Base-by-base conservation (phyloP, 495 filamentous ascomycete genomes). In the Aspergillus avenaceus region DNA sequence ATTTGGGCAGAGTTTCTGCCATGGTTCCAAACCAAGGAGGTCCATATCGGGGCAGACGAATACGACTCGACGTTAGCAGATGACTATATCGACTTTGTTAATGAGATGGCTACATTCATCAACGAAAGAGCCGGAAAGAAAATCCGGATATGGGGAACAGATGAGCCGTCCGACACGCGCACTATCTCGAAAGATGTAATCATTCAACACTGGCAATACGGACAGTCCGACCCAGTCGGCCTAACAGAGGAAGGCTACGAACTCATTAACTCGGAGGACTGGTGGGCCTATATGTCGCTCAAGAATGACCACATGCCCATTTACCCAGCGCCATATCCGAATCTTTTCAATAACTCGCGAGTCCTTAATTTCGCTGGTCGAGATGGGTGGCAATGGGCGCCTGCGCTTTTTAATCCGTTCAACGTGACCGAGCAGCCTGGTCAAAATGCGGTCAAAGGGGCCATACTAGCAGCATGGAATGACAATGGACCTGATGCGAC, bases 171-270 rank as follows among this genome's bases (percentile, higher is more conserved):
- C 1, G 49, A 64, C 9, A 63, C 56, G 2, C 54, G 62, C 1
- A 58, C 56, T 1, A 71, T 79, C 32, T 62, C 69, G 8, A 63
- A 60, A 9, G 64, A 73, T 36, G 63, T 80, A 28, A 74, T 71
- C 9, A 71, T 75, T 8, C 78, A 82, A 56, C 78, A 81, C 51
- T 82, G 78, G 78, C 78, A 82, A 46, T 76, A 76, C 49, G 78
- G 78, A 13, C 70, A 82, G 45, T 81, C 78, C 0, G 77, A 82
- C 29, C 77, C 78, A 0, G 61, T 77, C 6, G 47, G 46, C 8
- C 61, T 81, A 0, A 65, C 69, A 12, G 50, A 51, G 0, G 50
- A 63, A 2, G 73, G 70, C 5, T 79, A 79, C 48, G 49, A 66
- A 5, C 28, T 77, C 31, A 67, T 82, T 50, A 82, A 82, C 47